These are phyloP conservation scores for Aspergillus indologenus DNA, from an alignment of 495 filamentous ascomycete species.

Conservation along the genomic window DNA sequence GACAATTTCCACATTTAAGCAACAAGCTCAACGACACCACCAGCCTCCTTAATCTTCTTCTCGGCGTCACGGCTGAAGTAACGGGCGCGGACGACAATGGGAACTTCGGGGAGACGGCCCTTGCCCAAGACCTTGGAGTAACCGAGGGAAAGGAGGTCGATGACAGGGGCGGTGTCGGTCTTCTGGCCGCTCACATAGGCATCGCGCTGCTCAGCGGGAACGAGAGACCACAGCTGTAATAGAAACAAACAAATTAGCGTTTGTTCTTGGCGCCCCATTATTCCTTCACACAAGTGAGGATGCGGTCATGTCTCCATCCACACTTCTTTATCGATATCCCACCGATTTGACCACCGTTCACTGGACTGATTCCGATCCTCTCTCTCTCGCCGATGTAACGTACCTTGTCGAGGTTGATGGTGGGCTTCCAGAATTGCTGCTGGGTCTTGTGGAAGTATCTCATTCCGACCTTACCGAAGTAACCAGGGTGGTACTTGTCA, in stretches of 20 bases:
- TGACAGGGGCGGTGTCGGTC: constrained; percentile 79
- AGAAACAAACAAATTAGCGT: constrained; percentile 22
- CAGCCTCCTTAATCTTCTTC: constrained; percentile 92
- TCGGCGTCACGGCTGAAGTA: constrained; percentile 87
- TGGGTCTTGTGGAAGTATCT: constrained; percentile 86
- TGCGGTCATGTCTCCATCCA: too few species aligned
- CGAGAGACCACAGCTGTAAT: constrained; percentile 72
- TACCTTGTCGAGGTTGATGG: constrained; percentile 90
- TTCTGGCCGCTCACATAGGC: constrained; percentile 71
- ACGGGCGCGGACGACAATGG: constrained; percentile 81
- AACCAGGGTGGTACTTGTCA: constrained; percentile 93
- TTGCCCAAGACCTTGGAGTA: constrained; percentile 95
- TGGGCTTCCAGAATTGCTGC: constrained; percentile 90
- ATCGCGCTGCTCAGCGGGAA: constrained; percentile 79
- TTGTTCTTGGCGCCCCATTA: too few species aligned
- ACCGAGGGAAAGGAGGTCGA: constrained; percentile 87
- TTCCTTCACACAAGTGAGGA: too few species aligned
- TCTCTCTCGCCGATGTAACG: constrained; percentile 18
- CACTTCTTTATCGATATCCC: too few species aligned
- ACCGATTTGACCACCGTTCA: neutral
- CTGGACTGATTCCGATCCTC: neutral
- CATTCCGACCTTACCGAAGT: constrained; percentile 99
- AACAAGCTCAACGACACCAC: constrained; percentile 87
- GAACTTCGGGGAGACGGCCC: constrained; percentile 81
- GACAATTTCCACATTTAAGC: constrained; percentile 58